A percentile compares a stretch with the other conserved stretches of the same genome.
These are phyloP conservation scores for Achlya hypogyna DNA, from an alignment of 352 stramenopile genomes.

Conservation along the genomic window DNA sequence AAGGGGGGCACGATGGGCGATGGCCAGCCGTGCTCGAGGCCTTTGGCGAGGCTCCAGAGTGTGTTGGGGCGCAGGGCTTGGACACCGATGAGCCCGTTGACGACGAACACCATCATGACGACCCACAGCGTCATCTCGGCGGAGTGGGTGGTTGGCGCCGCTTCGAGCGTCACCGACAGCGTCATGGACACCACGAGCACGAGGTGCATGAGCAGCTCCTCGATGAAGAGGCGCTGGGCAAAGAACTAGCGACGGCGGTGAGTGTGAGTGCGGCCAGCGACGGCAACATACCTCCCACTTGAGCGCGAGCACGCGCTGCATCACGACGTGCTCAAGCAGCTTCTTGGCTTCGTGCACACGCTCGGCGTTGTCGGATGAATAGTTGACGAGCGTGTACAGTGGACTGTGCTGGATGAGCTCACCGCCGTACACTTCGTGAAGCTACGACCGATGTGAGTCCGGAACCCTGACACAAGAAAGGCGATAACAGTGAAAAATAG, in stretches of 20 bases:
- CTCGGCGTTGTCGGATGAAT: conserved; percentile 9
- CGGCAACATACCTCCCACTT: conserved; percentile 12
- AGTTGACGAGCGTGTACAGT: conserved; percentile 12
- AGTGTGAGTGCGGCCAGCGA: not conserved
- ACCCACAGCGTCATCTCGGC: conserved; percentile 10
- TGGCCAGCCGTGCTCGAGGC: conserved; percentile 6
- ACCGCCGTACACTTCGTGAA: conserved; percentile 8
- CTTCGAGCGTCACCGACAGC: conserved; percentile 9
- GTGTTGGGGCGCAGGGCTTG: conserved; percentile 1
- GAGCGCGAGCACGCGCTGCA: conserved; percentile 9
- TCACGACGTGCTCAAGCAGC: conserved; percentile 16
- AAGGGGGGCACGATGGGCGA: not conserved
- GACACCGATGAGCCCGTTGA: not conserved
- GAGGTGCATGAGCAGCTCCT: conserved; percentile 12
- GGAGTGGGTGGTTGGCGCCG: not conserved
- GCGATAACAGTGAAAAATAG: too few species aligned
- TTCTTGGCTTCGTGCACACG: conserved; percentile 15
- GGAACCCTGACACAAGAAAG: too few species aligned
- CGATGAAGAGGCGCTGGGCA: conserved; percentile 14
- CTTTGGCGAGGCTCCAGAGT: conserved; percentile 1
- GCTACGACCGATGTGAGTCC: not conserved
- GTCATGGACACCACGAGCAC: conserved; percentile 16
- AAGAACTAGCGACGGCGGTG: conserved; percentile 9
- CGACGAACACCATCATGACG: conserved; percentile 1
- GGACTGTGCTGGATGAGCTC: conserved; percentile 6